Base-by-base conservation (phyloP, 2,329 filamentous ascomycete species). In the Monilinia fructigena region DNA sequence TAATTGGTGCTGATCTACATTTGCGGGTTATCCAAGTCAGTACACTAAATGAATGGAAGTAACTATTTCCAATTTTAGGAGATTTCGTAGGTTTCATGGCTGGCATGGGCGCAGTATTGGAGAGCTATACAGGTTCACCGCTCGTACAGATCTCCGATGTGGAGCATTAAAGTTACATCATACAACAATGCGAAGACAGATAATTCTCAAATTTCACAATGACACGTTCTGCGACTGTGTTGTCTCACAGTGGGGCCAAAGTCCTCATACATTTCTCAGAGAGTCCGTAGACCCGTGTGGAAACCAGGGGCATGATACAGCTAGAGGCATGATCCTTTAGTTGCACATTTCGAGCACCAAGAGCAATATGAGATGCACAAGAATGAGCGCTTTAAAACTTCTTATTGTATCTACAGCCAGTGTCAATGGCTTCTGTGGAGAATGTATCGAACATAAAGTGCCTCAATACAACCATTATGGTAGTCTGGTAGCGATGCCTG, bases 401-500 rank as follows among this genome's bases (percentile, higher is more conserved):
- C 10, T 26, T 28, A 65, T 65, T 65, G 55, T 61, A 48, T 47
- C 45, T 55, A 47, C 28, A 65, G 63, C 35, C 45, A 53, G 42
- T 35, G 40, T 58, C 8, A 45, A 52, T 23, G 38, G 58, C 50
- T 47, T 26, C 35, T 66, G 64, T 54, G 38, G 52, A 63, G 28
- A 47, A 42, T 64, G 28, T 23, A 47, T 65, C 56, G 26, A 65
- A 67, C 69, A 66, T 66, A 66, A 38, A 48, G 58, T 62, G n/a
- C 65, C 63, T 50, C 59, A 58, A 55, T 45, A 31, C n/a, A 58
- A 69, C 55, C 69, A 70, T 69, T 56, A 50, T 70, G 45, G 35
- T 54, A 65, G 38, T 47, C 42, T 53, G 55, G 50, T 48, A 63
- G 62, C 48, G 38, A 70, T 65, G 67, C 59, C 66, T 65, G 47